These are phyloP conservation scores for Trichophyton equinum DNA, from an alignment of 2,329 filamentous ascomycete species.

Conservation along the genomic window DNA sequence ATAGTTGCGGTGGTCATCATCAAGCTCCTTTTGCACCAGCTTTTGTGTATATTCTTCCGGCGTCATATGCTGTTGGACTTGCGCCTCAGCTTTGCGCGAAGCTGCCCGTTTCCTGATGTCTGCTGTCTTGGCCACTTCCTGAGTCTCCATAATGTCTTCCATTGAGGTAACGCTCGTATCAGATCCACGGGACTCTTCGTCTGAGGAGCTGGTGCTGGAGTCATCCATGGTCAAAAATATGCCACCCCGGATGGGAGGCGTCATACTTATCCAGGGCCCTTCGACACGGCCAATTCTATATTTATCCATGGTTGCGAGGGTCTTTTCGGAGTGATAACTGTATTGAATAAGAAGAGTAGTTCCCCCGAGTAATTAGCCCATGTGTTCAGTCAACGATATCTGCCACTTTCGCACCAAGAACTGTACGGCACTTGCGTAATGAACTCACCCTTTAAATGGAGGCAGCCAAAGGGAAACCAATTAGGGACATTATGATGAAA, in stretches of 20 bases:
- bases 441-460: background rate
- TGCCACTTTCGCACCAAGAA: background rate
- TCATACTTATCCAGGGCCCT: slow-evolving; percentile 72
- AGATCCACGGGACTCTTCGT: background rate
- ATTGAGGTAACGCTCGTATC: slow-evolving; percentile 32
- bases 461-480: background rate
- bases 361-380: background rate
- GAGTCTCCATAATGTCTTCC: slow-evolving; percentile 26
- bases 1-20: slow-evolving; percentile 58
- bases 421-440: background rate
- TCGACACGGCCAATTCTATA: slow-evolving; percentile 76
- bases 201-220: slow-evolving; percentile 22
- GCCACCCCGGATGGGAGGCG: slow-evolving; percentile 83
- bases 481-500: background rate
- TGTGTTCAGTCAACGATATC: background rate
- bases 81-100: slow-evolving; percentile 24
- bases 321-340: slow-evolving; percentile 56
- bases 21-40: background rate
- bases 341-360: background rate
- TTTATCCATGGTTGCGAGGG: slow-evolving; percentile 59
- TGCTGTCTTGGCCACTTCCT: background rate
- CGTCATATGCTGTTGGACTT: slow-evolving; percentile 44
- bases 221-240: slow-evolving; percentile 49
- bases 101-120: slow-evolving; percentile 22
- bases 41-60: slow-evolving; percentile 42